These are phyloP conservation scores for Colletotrichum euphorbiae DNA, from an alignment of 2,329 filamentous ascomycete genomes.

Conservation along the genomic window DNA sequence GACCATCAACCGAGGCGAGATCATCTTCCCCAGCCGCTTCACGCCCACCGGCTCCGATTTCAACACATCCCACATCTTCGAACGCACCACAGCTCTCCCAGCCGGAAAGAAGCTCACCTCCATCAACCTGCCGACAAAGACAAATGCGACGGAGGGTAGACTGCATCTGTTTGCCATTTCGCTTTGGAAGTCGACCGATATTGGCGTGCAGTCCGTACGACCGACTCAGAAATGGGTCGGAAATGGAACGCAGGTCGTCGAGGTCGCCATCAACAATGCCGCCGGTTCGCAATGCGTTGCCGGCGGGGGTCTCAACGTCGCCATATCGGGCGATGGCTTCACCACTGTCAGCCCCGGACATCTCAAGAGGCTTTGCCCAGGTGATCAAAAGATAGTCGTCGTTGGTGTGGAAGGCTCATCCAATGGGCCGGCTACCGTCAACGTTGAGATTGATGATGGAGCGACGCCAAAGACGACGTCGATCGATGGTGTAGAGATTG, in stretches of 20 bases:
- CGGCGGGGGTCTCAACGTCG: slow-evolving; percentile 45
- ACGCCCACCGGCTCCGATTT: slow-evolving; percentile 54
- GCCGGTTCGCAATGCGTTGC: slow-evolving; percentile 50
- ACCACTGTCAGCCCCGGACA: slow-evolving; percentile 54
- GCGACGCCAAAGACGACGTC: slow-evolving; percentile 33
- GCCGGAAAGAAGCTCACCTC: slow-evolving; percentile 52
- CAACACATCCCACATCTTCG: slow-evolving; percentile 59
- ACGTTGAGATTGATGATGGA: slow-evolving; percentile 39
- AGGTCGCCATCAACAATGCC: slow-evolving; percentile 53
- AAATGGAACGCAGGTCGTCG: slow-evolving; percentile 53
- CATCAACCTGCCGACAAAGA: slow-evolving; percentile 55
- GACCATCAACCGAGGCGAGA: slow-evolving; percentile 58
- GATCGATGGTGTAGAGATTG: slow-evolving; percentile 46
- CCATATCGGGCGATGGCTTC: slow-evolving; percentile 52
- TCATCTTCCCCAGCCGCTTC: slow-evolving; percentile 57
- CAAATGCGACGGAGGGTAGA: slow-evolving; percentile 50
- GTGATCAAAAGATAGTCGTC: slow-evolving; percentile 55
- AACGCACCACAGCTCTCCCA: slow-evolving; percentile 54
- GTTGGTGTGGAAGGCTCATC: slow-evolving; percentile 51
- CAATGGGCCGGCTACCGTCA: slow-evolving; percentile 42
- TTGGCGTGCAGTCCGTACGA: slow-evolving; percentile 53
- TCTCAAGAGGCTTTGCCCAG: slow-evolving; percentile 56
- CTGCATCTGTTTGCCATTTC: slow-evolving; percentile 58
- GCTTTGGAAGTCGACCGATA: slow-evolving; percentile 44
- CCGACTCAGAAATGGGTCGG: slow-evolving; percentile 57